Evolutionary conservation across 306 rosid species (phyloP).

Genomic region (Vachellia pachyceras): DNA sequence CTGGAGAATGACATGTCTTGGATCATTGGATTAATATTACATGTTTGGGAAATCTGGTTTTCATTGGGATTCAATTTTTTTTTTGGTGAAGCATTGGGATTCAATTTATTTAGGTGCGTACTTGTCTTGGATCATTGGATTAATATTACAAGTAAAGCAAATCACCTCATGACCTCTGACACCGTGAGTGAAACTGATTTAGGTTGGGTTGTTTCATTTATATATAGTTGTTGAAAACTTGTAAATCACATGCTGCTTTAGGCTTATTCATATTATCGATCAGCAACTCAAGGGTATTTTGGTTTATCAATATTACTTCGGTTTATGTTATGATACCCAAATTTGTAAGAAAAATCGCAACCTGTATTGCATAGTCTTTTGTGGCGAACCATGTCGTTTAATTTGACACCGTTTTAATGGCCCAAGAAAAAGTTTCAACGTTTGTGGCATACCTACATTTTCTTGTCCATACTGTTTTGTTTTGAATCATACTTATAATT

Average conservation of each 20-base stretch:
- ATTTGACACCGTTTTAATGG: not conserved
- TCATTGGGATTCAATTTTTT: no score
- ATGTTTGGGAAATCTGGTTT: not conserved
- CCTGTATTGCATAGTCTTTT: not conserved
- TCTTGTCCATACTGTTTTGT: no score
- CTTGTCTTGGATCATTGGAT: conserved; percentile 14
- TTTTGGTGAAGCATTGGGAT: no score
- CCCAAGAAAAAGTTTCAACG: no score
- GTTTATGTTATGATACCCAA: not conserved
- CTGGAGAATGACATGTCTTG: conserved; percentile 3
- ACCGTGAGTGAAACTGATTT: not conserved
- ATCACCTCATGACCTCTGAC: not conserved
- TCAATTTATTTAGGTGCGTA: conserved; percentile 24
- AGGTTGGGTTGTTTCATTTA: not conserved
- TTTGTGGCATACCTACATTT: no score
- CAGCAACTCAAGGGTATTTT: not conserved
- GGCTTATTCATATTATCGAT: not conserved
- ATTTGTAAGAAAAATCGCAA: not conserved
- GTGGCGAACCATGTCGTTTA: not conserved
- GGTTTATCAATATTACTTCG: not conserved
- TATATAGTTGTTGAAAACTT: not conserved
- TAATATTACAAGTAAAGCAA: not conserved
- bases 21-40: no score
- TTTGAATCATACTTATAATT: no score
- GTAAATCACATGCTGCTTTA: not conserved